phyloP scores from a whole-genome alignment of 805 yeast genomes.

The Brettanomyces custersianus region DNA sequence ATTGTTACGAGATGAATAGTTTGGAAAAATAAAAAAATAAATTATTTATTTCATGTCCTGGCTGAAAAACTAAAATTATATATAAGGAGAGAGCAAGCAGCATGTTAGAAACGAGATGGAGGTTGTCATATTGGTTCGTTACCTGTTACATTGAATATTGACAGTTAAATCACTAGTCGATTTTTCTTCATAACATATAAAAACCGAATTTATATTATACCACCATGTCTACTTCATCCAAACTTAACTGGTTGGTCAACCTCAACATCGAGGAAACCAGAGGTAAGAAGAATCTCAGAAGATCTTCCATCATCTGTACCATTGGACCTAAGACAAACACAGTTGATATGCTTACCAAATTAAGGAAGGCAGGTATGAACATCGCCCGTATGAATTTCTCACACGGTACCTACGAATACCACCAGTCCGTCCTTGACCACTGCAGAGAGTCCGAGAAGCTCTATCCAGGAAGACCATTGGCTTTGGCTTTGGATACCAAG shows the following conservation, averaged over 20 bases:
- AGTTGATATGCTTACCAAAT: constrained; percentile 72
- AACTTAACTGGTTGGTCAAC: constrained; percentile 74
- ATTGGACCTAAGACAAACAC: constrained; percentile 97
- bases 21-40: too few relatives aligned
- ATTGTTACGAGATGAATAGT: too few relatives aligned
- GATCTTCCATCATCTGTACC: constrained; percentile 96
- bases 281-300: constrained; percentile 69
- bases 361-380: constrained; percentile 96
- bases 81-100: too few relatives aligned
- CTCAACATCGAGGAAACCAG: constrained; percentile 67
- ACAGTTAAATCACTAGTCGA: too few relatives aligned
- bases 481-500: constrained; percentile 97
- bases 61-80: too few relatives aligned
- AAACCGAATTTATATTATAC: too few relatives aligned
- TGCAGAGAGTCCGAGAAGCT: constrained; percentile 88
- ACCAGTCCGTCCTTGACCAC: constrained; percentile 92
- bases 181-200: too few relatives aligned
- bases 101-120: too few relatives aligned
- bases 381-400: constrained; percentile 98
- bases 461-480: constrained; percentile 93
- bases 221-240: constrained; percentile 25
- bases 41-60: too few relatives aligned
- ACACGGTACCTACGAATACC: constrained; percentile 97
- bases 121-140: too few relatives aligned
- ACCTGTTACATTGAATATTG: too few relatives aligned